These are phyloP conservation scores for Candida sanyaensis DNA, from an alignment of 1,139 yeast species.

Conservation along the genomic window DNA sequence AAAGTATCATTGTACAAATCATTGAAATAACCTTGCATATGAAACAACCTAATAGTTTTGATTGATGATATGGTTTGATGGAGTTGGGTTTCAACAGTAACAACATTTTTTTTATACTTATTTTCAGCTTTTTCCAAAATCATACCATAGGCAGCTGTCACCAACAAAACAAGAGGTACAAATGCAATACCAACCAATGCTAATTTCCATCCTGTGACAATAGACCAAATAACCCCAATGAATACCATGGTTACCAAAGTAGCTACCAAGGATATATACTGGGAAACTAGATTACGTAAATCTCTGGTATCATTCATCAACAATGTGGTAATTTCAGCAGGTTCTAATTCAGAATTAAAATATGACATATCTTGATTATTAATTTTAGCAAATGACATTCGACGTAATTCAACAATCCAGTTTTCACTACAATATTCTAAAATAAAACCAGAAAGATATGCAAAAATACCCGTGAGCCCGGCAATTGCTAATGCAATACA, in stretches of 20 bases:
- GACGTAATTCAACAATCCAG: constrained; percentile 64
- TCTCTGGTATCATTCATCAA: constrained; percentile 83
- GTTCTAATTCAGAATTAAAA: constrained; percentile 42
- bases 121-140: constrained; percentile 58
- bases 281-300: constrained; percentile 62
- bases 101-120: constrained; percentile 56
- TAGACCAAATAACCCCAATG: constrained; percentile 75
- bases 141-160: constrained; percentile 54
- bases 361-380: constrained; percentile 57
- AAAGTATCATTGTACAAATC: constrained; percentile 34
- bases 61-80: constrained; percentile 64
- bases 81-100: constrained; percentile 51
- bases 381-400: constrained; percentile 48
- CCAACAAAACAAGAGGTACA: constrained; percentile 58
- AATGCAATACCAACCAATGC: constrained; percentile 78
- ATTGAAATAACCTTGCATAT: constrained; percentile 51
- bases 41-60: constrained; percentile 61
- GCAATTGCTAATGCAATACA: constrained; percentile 61
- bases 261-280: constrained; percentile 55
- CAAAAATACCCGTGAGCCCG: constrained; percentile 56
- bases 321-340: constrained; percentile 65
- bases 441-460: constrained; percentile 51
- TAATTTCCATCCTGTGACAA: constrained; percentile 82
- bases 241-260: constrained; percentile 55
- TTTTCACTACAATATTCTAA: constrained; percentile 64